Evolutionary conservation across 2,329 filamentous ascomycete genomes (phyloP).

Genomic region (Ascochyta viciae-villosae): DNA sequence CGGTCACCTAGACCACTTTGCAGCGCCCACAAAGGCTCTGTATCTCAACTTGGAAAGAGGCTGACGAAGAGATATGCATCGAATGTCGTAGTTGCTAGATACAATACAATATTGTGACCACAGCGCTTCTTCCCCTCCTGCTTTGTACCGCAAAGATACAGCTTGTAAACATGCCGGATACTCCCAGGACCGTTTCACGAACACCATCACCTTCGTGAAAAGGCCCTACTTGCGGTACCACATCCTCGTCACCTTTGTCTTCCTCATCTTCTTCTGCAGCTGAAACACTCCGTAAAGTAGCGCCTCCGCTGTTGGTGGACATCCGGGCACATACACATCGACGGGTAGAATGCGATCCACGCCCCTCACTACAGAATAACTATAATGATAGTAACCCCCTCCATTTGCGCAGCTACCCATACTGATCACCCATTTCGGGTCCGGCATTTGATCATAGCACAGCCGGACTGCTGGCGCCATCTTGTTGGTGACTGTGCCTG

Average conservation of each 20-base stretch:
- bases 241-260: conserved; percentile 63
- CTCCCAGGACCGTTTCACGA: no score
- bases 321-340: conserved; percentile 82
- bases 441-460: conserved; percentile 95
- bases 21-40: no score
- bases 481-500: conserved; percentile 92
- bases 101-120: no score
- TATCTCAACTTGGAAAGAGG: no score
- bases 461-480: conserved; percentile 91
- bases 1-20: no score
- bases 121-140: no score
- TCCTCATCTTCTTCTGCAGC: conserved; percentile 78
- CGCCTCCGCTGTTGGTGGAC: conserved; percentile 64
- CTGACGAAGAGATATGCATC: no score
- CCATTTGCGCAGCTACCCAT: conserved; percentile 89
- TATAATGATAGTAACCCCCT: conserved; percentile 87
- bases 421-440: conserved; percentile 84
- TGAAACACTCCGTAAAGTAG: conserved; percentile 73
- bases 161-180: no score
- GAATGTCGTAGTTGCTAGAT: no score
- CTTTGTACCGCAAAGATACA: no score
- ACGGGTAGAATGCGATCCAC: conserved; percentile 84
- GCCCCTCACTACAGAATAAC: conserved; percentile 78
- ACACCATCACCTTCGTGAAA: neutral
- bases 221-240: conserved; percentile 62